Evolutionary conservation across 2,329 filamentous ascomycete species (phyloP), one percentile per base, ranked within the genome.

Genomic region (Trichoderma guizhouense): DNA sequence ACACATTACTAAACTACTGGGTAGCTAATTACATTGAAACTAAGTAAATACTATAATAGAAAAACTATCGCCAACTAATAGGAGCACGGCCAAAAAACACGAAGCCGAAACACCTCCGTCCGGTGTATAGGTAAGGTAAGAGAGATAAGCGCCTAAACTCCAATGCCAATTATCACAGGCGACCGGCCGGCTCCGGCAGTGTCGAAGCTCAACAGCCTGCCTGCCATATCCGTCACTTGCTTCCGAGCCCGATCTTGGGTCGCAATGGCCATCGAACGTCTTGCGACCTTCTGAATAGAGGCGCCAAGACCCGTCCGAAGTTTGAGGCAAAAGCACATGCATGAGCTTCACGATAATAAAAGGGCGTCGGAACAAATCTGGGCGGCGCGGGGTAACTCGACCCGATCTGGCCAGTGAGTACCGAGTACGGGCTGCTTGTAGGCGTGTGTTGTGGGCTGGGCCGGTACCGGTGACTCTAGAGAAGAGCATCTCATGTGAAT

Each of bases 181-280:
- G 39, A 61, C 47, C 66, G 66, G 66, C 34, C 66, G 66, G 66
- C 66, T 61, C 66, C 66, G 66, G 66, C 55, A 69, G 66, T 69
- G 60, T 69, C 36, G 36, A 68, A 26, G 36, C 28, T 32, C 39
- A 47, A 51, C 69, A 71, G 69, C 69, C 69, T 71, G 69, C 69
- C 69, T 71, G 60, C 69, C 69, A 34, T 71, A 71, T 71, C 69
- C 28, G 53, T 71, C 36, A 71, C 2, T 55, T 71, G 15, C 57
- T 65, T 43, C 69, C 69, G 69, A 68, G 53, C 53, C 36, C 34
- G 53, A 51, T 69, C 26, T 58, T 32, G 18, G 61, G 28, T 51
- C 24, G 39, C 32, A 32, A 63, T n/a, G 1, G 47, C 55, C 55
- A 32, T 66, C 14, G 63, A 7, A 36, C 43, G 15, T 11, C 30